phyloP scores from a whole-genome alignment of 176 grass and related monocot species.

The Carex scoparia region DNA sequence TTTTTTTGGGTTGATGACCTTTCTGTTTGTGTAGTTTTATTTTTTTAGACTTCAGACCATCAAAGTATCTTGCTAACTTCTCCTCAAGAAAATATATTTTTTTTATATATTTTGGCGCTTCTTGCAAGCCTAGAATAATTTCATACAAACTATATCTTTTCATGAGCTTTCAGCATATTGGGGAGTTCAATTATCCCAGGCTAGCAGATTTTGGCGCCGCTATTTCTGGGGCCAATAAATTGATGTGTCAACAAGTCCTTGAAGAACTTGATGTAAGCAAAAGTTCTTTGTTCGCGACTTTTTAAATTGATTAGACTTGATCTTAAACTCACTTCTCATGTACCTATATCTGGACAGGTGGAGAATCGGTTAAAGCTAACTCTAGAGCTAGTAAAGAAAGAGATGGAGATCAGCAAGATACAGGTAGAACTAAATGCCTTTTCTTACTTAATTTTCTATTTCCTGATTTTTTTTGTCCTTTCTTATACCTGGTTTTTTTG shows the following conservation, averaged over 20 bases:
- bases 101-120: background rate
- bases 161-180: conserved; percentile 60
- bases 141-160: background rate
- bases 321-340: conserved; percentile 10
- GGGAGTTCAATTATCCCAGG: conserved; percentile 79
- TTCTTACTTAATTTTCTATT: conserved; percentile 15
- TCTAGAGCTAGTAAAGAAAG: conserved; percentile 94
- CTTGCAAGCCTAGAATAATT: background rate
- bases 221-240: conserved; percentile 94
- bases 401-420: conserved; percentile 97
- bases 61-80: background rate
- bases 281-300: background rate
- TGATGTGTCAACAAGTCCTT: conserved; percentile 84
- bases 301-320: background rate
- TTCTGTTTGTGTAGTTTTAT: background rate
- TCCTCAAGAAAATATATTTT: background rate
- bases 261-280: conserved; percentile 97
- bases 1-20: background rate
- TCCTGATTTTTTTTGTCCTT: background rate
- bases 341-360: conserved; percentile 59
- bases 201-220: conserved; percentile 95
- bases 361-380: conserved; percentile 90
- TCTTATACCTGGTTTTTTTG: background rate
- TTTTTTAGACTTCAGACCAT: background rate
- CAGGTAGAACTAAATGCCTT: conserved; percentile 47